Percentiles rank a stretch among this genome's conserved stretches.
Evolutionary conservation across 2,329 filamentous ascomycete genomes (phyloP).

Genomic region (Seiridium cupressi): DNA sequence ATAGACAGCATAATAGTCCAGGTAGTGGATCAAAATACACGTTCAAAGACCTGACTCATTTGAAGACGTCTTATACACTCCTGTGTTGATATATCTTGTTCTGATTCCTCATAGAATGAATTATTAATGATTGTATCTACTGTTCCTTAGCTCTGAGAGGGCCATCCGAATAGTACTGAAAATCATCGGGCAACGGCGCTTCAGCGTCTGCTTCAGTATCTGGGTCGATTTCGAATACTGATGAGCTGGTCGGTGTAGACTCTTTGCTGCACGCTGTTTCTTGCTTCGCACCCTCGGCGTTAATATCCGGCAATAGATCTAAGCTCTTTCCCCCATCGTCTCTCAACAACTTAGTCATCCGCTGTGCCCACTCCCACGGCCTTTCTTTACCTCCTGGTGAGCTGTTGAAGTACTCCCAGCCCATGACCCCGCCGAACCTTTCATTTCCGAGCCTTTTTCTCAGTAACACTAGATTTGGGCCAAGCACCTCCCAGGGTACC

Average conservation of each 20-base stretch:
- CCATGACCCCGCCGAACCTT: constrained; percentile 75
- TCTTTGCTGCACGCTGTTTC: not conserved
- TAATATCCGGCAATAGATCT: not conserved
- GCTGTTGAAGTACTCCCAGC: constrained; percentile 83
- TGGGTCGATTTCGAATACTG: not conserved
- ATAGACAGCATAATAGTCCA: not conserved
- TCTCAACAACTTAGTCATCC: constrained; percentile 48
- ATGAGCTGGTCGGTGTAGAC: not conserved
- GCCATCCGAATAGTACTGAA: not conserved
- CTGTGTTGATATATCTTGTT: too few species aligned
- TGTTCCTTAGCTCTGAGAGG: not conserved
- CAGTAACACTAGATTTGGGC: constrained; percentile 55
- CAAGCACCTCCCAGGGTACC: constrained; percentile 58
- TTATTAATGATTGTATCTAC: not conserved
- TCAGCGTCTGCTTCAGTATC: not conserved
- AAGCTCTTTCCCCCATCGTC: not conserved
- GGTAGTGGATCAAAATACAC: not conserved
- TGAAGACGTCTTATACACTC: too few species aligned
- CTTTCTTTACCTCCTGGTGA: constrained; percentile 55
- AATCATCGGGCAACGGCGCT: constrained; percentile 19
- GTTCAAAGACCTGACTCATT: too few species aligned
- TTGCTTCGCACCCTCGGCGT: not conserved
- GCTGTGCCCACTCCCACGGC: constrained; percentile 73
- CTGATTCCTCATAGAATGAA: too few species aligned
- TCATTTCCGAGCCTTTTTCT: constrained; percentile 51